These are phyloP conservation scores for Ephemerocybe angulata DNA, from an alignment of 768 basidiomycete species.

Conservation along the genomic window DNA sequence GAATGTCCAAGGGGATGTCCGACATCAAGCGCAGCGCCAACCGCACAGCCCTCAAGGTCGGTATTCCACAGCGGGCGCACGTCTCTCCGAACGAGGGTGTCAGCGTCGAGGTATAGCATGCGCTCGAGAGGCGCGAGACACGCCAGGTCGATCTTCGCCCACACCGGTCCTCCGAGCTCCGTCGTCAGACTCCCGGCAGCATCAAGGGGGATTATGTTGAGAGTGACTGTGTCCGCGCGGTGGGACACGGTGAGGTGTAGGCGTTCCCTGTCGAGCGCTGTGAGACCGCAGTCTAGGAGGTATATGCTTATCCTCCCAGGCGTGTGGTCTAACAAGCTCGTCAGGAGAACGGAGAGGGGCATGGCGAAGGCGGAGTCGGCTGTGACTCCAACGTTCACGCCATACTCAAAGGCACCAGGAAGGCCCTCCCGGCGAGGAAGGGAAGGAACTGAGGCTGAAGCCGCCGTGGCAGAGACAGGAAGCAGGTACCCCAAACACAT, in stretches of 20 bases:
- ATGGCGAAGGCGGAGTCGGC: slow-evolving; percentile 44
- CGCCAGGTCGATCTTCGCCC: slow-evolving; percentile 52
- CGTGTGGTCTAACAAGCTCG: slow-evolving; percentile 35
- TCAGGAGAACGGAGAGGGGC: slow-evolving; percentile 45
- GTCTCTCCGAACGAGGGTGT: slow-evolving; percentile 42
- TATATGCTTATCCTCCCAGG: slow-evolving; percentile 44
- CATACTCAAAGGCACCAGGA: slow-evolving; percentile 33
- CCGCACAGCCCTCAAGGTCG: slow-evolving; percentile 36
- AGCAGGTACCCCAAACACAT: slow-evolving; percentile 54
- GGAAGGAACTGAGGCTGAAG: too few species aligned
- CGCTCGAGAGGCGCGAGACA: slow-evolving; percentile 45
- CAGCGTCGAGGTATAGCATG: slow-evolving; percentile 51
- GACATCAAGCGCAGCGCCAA: slow-evolving; percentile 47
- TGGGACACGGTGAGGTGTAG: slow-evolving; percentile 27
- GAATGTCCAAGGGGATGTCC: slow-evolving; percentile 48
- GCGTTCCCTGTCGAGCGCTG: slow-evolving; percentile 29
- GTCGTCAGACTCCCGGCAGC: slow-evolving; percentile 24
- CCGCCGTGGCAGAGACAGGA: slow-evolving; percentile 11
- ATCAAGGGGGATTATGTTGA: slow-evolving; percentile 42
- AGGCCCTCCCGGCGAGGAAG: neutral
- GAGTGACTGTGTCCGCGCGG: slow-evolving; percentile 26
- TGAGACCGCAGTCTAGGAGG: slow-evolving; percentile 45
- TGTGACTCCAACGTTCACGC: slow-evolving; percentile 45
- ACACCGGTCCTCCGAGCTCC: slow-evolving; percentile 28
- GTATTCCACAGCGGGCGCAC: slow-evolving; percentile 42